Evolutionary conservation across 306 rosid genomes (phyloP).

Genomic region (Cucurbita moschata): DNA sequence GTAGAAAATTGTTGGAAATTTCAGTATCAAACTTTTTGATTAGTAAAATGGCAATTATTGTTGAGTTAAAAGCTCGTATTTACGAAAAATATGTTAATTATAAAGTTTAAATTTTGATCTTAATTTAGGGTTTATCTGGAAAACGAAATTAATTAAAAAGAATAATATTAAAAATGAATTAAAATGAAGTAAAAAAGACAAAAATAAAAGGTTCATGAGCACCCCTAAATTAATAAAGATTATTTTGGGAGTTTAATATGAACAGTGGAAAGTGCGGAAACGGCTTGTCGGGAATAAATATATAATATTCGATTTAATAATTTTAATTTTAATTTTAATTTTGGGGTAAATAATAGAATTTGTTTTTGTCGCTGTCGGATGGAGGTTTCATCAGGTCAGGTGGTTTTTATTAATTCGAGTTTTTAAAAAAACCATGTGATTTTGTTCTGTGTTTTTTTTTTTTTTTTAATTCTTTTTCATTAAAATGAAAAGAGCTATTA

Average conservation of each 20-base stretch:
- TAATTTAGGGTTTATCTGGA: too few species aligned
- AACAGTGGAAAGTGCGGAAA: background rate
- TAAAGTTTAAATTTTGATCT: too few species aligned
- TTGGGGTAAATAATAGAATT: background rate
- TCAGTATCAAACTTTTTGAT: too few species aligned
- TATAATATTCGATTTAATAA: background rate
- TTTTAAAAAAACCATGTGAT: background rate
- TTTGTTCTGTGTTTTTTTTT: slow-evolving; percentile 1
- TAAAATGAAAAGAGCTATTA: background rate
- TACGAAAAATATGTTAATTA: too few species aligned
- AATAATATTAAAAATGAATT: too few species aligned
- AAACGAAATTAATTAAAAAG: too few species aligned
- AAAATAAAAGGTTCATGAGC: too few species aligned
- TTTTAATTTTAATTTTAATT: background rate
- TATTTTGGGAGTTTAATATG: background rate
- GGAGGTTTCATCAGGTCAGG: background rate
- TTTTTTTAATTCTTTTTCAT: background rate
- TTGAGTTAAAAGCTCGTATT: too few species aligned
- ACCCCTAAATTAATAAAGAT: background rate
- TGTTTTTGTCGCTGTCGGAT: background rate
- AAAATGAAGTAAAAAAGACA: too few species aligned
- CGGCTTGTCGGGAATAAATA: background rate
- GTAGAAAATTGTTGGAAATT: too few species aligned
- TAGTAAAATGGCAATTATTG: too few species aligned
- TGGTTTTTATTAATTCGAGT: background rate